Percentiles rank a stretch among this genome's conserved stretches.
These are phyloP conservation scores for Neohortaea acidophila DNA, from an alignment of 495 filamentous ascomycete species.

Conservation along the genomic window DNA sequence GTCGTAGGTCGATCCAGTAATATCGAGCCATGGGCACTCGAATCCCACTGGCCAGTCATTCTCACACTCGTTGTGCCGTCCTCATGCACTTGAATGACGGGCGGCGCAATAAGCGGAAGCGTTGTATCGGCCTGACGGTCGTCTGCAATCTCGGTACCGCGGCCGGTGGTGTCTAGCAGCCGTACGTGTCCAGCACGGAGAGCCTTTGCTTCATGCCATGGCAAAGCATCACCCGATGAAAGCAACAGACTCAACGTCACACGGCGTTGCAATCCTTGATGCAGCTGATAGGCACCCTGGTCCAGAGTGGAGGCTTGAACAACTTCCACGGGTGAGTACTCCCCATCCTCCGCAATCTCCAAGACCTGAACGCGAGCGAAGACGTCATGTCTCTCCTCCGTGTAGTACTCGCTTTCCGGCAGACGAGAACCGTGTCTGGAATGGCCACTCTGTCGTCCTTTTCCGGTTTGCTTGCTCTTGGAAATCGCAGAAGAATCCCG, in stretches of 20 bases:
- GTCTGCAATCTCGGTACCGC: conserved; percentile 56
- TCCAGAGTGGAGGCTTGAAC: conserved; percentile 70
- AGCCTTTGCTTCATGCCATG: conserved; percentile 65
- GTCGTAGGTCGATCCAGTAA: conserved; percentile 78
- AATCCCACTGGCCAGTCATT: conserved; percentile 87
- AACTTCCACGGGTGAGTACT: conserved; percentile 86
- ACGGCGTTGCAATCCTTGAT: conserved; percentile 85
- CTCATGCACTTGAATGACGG: conserved; percentile 61
- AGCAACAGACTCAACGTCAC: conserved; percentile 75
- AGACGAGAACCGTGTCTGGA: conserved; percentile 50
- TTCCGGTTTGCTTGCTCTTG: conserved; percentile 11
- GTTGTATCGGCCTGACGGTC: conserved; percentile 55
- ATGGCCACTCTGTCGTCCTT: too few relatives aligned
- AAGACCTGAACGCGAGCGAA: conserved; percentile 75
- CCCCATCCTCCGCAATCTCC: conserved; percentile 77
- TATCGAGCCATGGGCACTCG: conserved; percentile 75
- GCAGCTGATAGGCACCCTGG: conserved; percentile 77
- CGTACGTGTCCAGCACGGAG: conserved; percentile 66
- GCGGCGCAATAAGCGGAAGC: conserved; percentile 59
- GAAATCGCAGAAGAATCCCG: conserved; percentile 51
- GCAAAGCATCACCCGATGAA: conserved; percentile 71
- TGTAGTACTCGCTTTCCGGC: conserved; percentile 81
- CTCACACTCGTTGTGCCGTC: conserved; percentile 86
- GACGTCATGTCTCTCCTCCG: conserved; percentile 84
- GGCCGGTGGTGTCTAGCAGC: conserved; percentile 69